Percentiles rank a stretch among this genome's conserved stretches.
Conservation (phyloP, 2,329 filamentous ascomycete genomes). For the Sporothrix sp. region DNA sequence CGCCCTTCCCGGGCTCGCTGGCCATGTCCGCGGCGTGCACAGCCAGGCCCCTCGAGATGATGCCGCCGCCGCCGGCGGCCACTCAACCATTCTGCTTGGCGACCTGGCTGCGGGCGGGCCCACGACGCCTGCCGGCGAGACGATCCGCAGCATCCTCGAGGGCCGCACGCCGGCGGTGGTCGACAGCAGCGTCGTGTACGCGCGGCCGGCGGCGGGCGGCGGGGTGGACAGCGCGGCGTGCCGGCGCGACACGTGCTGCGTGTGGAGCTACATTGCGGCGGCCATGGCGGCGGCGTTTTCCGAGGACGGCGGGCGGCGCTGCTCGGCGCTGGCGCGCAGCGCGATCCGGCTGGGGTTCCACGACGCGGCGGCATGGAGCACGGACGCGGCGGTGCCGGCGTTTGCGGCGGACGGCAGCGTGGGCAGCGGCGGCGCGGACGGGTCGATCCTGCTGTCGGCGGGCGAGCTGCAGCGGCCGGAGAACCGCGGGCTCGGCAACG, state of each 20-base stretch:
- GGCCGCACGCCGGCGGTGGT: slow-evolving; percentile 11
- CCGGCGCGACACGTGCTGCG: slow-evolving; percentile 24
- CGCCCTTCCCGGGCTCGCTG: slow-evolving; percentile 1
- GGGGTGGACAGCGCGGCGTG: slow-evolving; percentile 21
- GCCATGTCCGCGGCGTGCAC: not conserved
- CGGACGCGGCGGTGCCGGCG: slow-evolving; percentile 9
- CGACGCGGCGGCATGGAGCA: slow-evolving; percentile 35
- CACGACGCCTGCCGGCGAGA: slow-evolving; percentile 27
- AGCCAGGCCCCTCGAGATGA: not conserved
- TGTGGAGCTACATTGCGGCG: slow-evolving; percentile 31
- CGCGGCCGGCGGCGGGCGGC: slow-evolving; percentile 18
- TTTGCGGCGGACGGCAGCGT: not conserved
- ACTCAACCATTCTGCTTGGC: slow-evolving; percentile 24
- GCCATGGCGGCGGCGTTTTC: slow-evolving; percentile 28
- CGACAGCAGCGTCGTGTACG: slow-evolving; percentile 20
- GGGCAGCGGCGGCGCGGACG: slow-evolving; percentile 32
- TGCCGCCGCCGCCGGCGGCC: not conserved
- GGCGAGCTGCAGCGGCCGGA: slow-evolving; percentile 29
- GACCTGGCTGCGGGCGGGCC: slow-evolving; percentile 27
- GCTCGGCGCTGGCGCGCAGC: slow-evolving; percentile 27
- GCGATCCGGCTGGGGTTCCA: slow-evolving; percentile 39
- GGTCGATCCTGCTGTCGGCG: slow-evolving; percentile 33
- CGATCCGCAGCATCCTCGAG: slow-evolving; percentile 30
- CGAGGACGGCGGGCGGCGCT: slow-evolving; percentile 15
- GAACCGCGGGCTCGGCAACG: slow-evolving; percentile 37